Base-by-base conservation (phyloP, 768 basidiomycete species). In the Mycena sanguinolenta region DNA sequence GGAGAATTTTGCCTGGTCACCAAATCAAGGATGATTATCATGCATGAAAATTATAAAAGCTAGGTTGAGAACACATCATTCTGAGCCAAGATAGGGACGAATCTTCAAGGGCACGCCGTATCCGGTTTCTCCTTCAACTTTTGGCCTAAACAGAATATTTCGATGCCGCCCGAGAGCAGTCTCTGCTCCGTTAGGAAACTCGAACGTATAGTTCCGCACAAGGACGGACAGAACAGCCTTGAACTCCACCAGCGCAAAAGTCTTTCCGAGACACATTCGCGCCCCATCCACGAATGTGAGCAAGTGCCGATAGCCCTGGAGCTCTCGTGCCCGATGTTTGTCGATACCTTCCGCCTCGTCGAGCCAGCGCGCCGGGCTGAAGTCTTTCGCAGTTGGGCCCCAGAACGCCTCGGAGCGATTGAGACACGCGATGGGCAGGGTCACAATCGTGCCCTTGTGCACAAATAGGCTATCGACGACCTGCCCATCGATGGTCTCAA, bases 211-310 rank as follows among this genome's bases (percentile, higher is more conserved):
- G 74, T 82, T 80, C 58, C 81, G 81, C 52, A 86, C 77, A 17
- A 88, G 76, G 27, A 86, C 82, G 0, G 77, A 77, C 3, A 87
- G 73, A 0, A 84, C 82, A n/a, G 80, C 81, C 78, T 84, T 84
- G 72, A 82, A 79, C 65, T 82, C 80, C 5, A 77, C 74, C 4
- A 83, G 58, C 17, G 81, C 81, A 58, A 83, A 82, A 16, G 50
- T 55, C 39, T 76, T 76, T 17, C 83, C 83, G 38, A 82, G 74
- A 65, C 83, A 84, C 42, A 75, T 78, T 63, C 81, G 72, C 23
- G 76, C 74, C 0, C 84, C 84, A 36, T 84, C 83, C 0, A 79
- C 72, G 68, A 83, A 85, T 19, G 67, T 72, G 66, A 84, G 75
- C 30, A 84, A 30, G 63, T 84, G 83, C 12, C 75, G 70, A 52